Percentiles rank a stretch among this genome's conserved stretches.
These are phyloP conservation scores for Tympanopsis confertula DNA, from an alignment of 2,329 filamentous ascomycete genomes.

Conservation along the genomic window DNA sequence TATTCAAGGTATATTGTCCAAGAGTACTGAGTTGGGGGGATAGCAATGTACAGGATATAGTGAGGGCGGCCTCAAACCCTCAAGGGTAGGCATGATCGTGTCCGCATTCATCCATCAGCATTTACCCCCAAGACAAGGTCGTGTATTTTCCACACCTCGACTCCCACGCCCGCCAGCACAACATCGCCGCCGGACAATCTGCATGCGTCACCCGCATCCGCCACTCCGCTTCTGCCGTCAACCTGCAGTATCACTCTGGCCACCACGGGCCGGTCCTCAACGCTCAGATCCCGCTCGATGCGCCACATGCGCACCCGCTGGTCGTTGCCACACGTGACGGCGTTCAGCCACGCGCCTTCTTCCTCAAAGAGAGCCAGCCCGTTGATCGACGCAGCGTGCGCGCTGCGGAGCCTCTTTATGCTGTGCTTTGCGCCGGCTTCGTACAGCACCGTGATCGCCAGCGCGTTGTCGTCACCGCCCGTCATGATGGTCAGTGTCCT, in stretches of 20 bases:
- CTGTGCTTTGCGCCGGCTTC: too few species aligned
- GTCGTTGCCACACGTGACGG: neutral
- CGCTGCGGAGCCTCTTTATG: neutral
- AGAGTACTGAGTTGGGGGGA: neutral
- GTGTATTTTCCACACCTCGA: neutral
- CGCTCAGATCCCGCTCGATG: neutral
- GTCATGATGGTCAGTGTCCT: slow-evolving; percentile 40
- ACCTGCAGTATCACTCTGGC: neutral
- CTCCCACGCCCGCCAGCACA: neutral
- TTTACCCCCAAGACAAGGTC: neutral
- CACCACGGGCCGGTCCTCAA: neutral
- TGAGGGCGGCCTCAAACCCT: neutral
- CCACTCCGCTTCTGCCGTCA: neutral
- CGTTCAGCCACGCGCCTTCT: neutral
- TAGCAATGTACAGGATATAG: neutral
- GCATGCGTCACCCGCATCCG: neutral
- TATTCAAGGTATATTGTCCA: too few species aligned
- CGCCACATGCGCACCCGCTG: neutral
- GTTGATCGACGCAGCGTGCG: neutral
- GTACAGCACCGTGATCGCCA: slow-evolving; percentile 48
- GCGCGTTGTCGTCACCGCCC: slow-evolving; percentile 78
- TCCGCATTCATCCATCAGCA: neutral
- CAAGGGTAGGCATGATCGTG: neutral
- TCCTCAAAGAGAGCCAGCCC: neutral
- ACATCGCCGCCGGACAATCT: neutral